Evolutionary conservation across 495 filamentous ascomycete genomes (phyloP), one percentile per base, ranked within the genome.

Genomic region (Friedmanniomyces endolithicus): DNA sequence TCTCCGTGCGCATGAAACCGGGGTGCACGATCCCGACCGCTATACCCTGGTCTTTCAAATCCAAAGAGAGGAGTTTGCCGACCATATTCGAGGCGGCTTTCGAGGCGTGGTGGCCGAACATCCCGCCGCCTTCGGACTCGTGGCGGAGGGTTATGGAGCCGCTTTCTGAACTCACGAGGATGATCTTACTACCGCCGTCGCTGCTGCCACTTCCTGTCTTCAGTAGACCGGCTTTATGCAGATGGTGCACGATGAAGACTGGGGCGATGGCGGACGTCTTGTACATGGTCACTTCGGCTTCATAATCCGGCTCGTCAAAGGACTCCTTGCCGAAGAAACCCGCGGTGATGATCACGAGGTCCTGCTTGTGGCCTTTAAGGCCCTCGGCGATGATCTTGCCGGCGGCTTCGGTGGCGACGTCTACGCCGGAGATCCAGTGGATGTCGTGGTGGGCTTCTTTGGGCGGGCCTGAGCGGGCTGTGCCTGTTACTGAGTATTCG

Each of bases 41-140:
- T 48, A 88, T 74, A 0, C 74, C 78, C 40, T 80, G 70, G 0
- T 76, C 72, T 64, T 82, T 81, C 20, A 88, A 66, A 64, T 88
- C 84, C 57, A 85, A 65, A 59, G 77, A 80, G 33, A 88, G 65
- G 43, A 88, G 70, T 62, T 83, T 84, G 3, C 82, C 84, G 4
- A 81, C 79, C 84, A 88, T 88, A 64, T 87, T 88, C 52, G 83
- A 64, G 3, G 83, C 84, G 4, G 81, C 74, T 63, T 88, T 87
- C 68, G 76, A 80, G 0, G 75, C 84, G 73, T 88, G 84, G 63
- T 87, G 83, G 1, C 75, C 83, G 63, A 79, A 87, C 63, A 86
- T 86, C 0, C 83, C 84, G 9, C 82, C 84, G 0, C 82, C 83
- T 64, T 84, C 82, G 34, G 72, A 76, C 61, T 79, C 74, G 63